Evolutionary conservation across 2,329 filamentous ascomycete species (phyloP), one percentile per base, ranked within the genome.

Genomic region (Tothia fuscella): DNA sequence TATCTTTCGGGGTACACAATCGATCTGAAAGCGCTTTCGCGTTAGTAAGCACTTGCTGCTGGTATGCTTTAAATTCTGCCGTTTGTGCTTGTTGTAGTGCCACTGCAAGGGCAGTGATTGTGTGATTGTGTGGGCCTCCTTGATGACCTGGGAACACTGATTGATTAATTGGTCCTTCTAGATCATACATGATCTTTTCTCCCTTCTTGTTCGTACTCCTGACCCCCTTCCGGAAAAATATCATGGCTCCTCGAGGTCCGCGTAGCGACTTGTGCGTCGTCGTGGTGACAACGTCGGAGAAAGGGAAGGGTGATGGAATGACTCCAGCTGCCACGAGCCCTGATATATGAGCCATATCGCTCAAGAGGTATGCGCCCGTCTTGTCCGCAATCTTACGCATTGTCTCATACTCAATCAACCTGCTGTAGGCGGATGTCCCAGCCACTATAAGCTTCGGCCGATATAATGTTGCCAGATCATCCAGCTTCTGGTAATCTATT

Each of bases 91-190:
- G 91, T 70, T 94, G 88, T 50, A 98, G 74, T 33, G 91, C 91
- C 45, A 98, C 91, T 26, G 91, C 80, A 48, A 98, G 75, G 38
- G 91, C 91, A 48, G 89, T 96, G 68, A 98, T 98, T 60, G 91
- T 98, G 77, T 98, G 91, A 73, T 98, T 98, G 75, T 98, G 91
- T 41, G 91, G 91, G 24, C 91, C 91, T 59, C 91, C 91, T 70
- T 98, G 91, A 71, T 98, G 91, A 47, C 91, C 91, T 43, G 91
- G 91, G 78, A 98, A 98, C 62, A 98, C 91, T 44, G 91, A 96
- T 65, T 93, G 88, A 72, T 98, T 98, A 73, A 98, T 98, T 43
- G 87, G 84, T 53, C 80, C 77, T 72, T 98, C 91, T 25, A 98
- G 77, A 57, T 98, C 87, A 63, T 95, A 98, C 55, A 88, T 70